Evolutionary conservation across 257 asterid species (phyloP).

Genomic region (Eucommia ulmoides): DNA sequence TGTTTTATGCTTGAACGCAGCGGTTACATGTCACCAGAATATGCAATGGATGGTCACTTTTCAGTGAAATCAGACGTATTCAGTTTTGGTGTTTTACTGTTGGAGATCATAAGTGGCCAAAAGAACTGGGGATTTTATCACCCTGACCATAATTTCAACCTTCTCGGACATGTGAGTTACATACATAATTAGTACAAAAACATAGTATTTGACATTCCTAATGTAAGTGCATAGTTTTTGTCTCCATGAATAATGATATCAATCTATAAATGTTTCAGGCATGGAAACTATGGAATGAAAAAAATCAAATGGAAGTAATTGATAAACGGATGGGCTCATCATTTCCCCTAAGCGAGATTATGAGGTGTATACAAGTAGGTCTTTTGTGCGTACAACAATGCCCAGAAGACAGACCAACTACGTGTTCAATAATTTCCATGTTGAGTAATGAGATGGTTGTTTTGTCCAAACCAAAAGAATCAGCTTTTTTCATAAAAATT

Average conservation of each 20-base stretch:
- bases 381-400: constrained; percentile 25
- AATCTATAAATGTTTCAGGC: too few species aligned
- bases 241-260: too few species aligned
- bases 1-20: constrained; percentile 7
- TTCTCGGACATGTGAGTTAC: constrained; percentile 22
- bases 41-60: constrained; percentile 21
- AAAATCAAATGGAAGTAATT: too few species aligned
- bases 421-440: constrained; percentile 11
- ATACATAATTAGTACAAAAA: not conserved
- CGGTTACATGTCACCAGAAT: constrained; percentile 32
- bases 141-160: constrained; percentile 22
- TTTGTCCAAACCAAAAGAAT: constrained; percentile 16
- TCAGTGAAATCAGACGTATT: too few species aligned
- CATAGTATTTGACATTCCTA: not conserved
- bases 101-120: constrained; percentile 25
- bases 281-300: too few species aligned
- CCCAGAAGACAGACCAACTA: too few species aligned
- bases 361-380: constrained; percentile 22
- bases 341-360: not conserved
- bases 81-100: constrained; percentile 26
- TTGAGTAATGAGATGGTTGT: constrained; percentile 9
- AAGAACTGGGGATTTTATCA: too few species aligned
- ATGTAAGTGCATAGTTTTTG: not conserved
- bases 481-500: constrained; percentile 18
- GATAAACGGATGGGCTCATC: constrained; percentile 8